These are phyloP conservation scores for Leccinum boreale DNA, from an alignment of 768 basidiomycete genomes.

Conservation along the genomic window DNA sequence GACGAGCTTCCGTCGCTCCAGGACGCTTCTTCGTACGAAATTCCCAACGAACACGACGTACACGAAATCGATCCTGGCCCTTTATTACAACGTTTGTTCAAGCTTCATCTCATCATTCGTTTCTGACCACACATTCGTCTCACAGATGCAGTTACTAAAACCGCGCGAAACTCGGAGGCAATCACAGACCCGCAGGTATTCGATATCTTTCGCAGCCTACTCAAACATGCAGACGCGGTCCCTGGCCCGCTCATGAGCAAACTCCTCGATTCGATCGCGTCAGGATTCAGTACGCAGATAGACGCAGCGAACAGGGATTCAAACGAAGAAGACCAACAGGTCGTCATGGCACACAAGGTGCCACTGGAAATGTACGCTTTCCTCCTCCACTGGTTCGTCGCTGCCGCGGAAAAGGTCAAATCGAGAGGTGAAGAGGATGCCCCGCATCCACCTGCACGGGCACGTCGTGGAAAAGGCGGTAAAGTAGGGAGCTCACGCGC, in stretches of 20 bases:
- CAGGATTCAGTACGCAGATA: slow-evolving; percentile 68
- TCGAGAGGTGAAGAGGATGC: slow-evolving; percentile 46
- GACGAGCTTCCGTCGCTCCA: slow-evolving; percentile 70
- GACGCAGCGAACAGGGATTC: slow-evolving; percentile 70
- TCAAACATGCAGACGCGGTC: slow-evolving; percentile 70
- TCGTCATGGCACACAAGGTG: slow-evolving; percentile 57
- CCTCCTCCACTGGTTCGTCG: slow-evolving; percentile 87
- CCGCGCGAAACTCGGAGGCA: slow-evolving; percentile 72
- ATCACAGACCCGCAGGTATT: slow-evolving; percentile 69
- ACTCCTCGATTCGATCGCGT: slow-evolving; percentile 81
- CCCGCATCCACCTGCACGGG: slow-evolving; percentile 43
- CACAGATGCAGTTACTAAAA: slow-evolving; percentile 74
- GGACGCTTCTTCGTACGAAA: slow-evolving; percentile 59
- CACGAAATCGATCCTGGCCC: slow-evolving; percentile 49
- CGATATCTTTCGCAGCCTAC: slow-evolving; percentile 75
- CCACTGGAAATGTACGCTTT: slow-evolving; percentile 93
- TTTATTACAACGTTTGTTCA: slow-evolving; percentile 55
- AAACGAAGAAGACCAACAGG: slow-evolving; percentile 63
- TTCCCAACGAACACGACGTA: slow-evolving; percentile 66
- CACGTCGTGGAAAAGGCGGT: slow-evolving; percentile 57
- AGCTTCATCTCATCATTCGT: neutral
- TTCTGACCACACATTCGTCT: slow-evolving; percentile 9
- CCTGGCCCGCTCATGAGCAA: slow-evolving; percentile 73
- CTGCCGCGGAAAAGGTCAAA: slow-evolving; percentile 75
- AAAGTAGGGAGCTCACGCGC: slow-evolving; percentile 44